A percentile compares a stretch with the other conserved stretches of the same genome.
These are phyloP conservation scores for Anastatica hierochuntica DNA, from an alignment of 345 rosid genomes.

Conservation along the genomic window DNA sequence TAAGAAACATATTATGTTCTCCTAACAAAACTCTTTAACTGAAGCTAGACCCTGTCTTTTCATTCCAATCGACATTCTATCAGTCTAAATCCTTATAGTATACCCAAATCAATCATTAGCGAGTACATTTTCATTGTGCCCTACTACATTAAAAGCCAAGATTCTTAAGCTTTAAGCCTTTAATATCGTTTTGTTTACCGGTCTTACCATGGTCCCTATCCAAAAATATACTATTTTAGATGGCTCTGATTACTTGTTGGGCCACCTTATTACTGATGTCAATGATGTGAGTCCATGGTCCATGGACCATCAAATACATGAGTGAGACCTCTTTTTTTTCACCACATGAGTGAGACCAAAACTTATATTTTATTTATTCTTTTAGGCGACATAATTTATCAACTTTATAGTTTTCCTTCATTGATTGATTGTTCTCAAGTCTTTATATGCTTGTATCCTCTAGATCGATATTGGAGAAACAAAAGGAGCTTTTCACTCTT, in stretches of 20 bases:
- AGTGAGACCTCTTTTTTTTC: too few species aligned
- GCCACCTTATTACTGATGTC: conserved; percentile 8
- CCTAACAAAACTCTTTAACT: background rate
- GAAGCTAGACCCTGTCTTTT: background rate
- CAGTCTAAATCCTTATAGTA: background rate
- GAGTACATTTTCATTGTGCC: background rate
- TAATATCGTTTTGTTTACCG: too few species aligned
- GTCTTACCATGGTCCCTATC: conserved; percentile 7
- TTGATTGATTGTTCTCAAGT: background rate
- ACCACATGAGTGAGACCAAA: too few species aligned
- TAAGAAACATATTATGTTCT: too few species aligned
- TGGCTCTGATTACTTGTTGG: conserved; percentile 12
- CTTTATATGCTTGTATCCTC: background rate
- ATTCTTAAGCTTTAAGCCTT: too few species aligned
- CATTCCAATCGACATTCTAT: background rate
- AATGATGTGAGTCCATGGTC: conserved; percentile 8
- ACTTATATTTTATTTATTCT: background rate
- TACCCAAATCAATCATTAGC: background rate
- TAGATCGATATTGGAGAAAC: background rate
- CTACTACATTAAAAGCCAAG: background rate
- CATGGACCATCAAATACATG: conserved; percentile 3
- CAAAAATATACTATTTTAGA: background rate
- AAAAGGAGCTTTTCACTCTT: background rate
- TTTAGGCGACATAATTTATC: background rate
- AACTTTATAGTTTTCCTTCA: background rate